Base-by-base conservation (phyloP, 2,329 filamentous ascomycete species). In the Orbilia javanica region DNA sequence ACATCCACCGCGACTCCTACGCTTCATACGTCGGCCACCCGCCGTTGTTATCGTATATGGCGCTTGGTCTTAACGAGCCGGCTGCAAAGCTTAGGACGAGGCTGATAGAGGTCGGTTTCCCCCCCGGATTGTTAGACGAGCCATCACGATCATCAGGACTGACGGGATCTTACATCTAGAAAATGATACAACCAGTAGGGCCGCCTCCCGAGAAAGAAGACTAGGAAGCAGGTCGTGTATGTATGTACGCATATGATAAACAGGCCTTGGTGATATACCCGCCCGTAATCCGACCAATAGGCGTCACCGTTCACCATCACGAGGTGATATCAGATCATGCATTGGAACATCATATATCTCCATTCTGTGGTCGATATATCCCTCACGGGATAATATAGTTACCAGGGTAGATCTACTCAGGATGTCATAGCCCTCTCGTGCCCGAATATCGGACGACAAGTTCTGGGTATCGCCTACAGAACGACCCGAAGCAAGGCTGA, bases 1-100 rank as follows among this genome's bases (percentile, higher is more conserved):
- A 98, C 86, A 95, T 98, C 83, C 89, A 94, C 83, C 94, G 96
- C 84, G 96, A 99, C 86, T 96, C 92, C 22, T 94, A 95, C 83
- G 90, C 94, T 20, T 94, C 91, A 79, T 94, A 97, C 82, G 89
- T 96, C 80, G 96, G 96, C 20, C 96, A 99, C 84, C 92, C 94
- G 15, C 92, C 94, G 6, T 87, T 97, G 78, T 87, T 98, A 15
- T 90, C 92, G 44, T 97, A 97, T 84, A 94, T 97, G 87, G 89
- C 92, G 18, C 90, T 98, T 62, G 95, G 94, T 0, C 90, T 96
- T 86, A 96, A 96, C 57, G 93, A 97, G 84, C 88, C 92, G 4
- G 88, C 91, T 73, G 91, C 94, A 84, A 93, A 94, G 84, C 90
- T 96, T 66, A 88, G 94, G 79, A 90, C 91, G 13, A 88, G 90